Percentiles rank a stretch among this genome's conserved stretches.
These are phyloP conservation scores for Anthracocystis walkeri DNA, from an alignment of 1,284 basidiomycete species.

Conservation along the genomic window DNA sequence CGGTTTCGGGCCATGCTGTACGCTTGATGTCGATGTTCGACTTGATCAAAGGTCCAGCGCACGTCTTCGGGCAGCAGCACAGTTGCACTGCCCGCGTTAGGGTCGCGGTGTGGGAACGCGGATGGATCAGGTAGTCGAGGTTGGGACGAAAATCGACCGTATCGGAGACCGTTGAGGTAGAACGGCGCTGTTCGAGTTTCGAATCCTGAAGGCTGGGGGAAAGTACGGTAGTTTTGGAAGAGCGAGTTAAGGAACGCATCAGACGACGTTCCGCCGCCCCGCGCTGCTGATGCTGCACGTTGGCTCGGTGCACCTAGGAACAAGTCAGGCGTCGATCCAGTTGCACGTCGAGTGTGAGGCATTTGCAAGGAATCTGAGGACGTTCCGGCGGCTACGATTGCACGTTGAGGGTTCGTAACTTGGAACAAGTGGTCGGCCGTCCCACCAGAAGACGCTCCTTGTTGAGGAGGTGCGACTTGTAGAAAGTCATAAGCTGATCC, in stretches of 20 bases:
- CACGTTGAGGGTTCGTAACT: too few relatives aligned
- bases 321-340: too few relatives aligned
- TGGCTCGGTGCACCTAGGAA: neutral
- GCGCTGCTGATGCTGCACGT: neutral
- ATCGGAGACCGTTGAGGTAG: constrained; percentile 3
- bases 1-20: neutral
- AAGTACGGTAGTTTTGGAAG: neutral
- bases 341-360: too few relatives aligned
- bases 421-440: too few relatives aligned
- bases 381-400: too few relatives aligned
- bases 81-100: neutral
- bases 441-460: too few relatives aligned
- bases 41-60: constrained; percentile 2
- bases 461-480: too few relatives aligned
- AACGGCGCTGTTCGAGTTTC: neutral
- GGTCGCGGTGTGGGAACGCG: neutral
- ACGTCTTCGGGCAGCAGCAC: constrained; percentile 1
- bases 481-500: too few relatives aligned
- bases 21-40: neutral
- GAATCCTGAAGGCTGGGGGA: neutral
- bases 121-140: neutral
- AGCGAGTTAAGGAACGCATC: neutral
- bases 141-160: neutral
- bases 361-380: too few relatives aligned
- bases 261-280: too few relatives aligned